phyloP scores from a whole-genome alignment of 768 basidiomycete genomes.

The Panaeolus cyanescens region DNA sequence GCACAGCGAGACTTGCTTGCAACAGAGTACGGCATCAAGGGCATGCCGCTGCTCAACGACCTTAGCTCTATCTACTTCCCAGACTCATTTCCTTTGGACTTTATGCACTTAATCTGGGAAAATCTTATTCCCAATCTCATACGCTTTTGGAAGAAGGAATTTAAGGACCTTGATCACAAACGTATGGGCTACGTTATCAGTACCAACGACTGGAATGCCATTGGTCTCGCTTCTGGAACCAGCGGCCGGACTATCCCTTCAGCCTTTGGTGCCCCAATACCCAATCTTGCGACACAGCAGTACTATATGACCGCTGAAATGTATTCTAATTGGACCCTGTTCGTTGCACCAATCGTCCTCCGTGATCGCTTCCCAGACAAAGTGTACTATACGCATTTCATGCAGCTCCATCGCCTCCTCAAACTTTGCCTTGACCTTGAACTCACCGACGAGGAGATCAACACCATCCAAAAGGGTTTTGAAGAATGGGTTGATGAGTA shows the following conservation, averaged over 20 bases:
- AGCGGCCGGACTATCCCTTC: conserved; percentile 38
- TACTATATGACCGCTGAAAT: conserved; percentile 32
- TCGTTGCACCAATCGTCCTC: conserved; percentile 40
- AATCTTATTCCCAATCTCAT: conserved; percentile 44
- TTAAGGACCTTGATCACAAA: conserved; percentile 38
- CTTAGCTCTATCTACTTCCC: conserved; percentile 38
- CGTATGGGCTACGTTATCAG: conserved; percentile 28
- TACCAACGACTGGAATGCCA: conserved; percentile 38
- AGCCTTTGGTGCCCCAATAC: conserved; percentile 34
- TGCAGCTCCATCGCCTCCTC: conserved; percentile 37
- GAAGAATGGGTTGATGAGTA: conserved; percentile 36
- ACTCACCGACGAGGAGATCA: conserved; percentile 26
- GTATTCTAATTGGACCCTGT: conserved; percentile 40
- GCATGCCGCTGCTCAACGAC: conserved; percentile 27
- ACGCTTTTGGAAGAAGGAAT: conserved; percentile 36
- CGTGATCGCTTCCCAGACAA: conserved; percentile 24
- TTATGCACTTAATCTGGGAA: conserved; percentile 51
- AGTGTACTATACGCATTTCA: conserved; percentile 44
- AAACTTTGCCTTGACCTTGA: conserved; percentile 37
- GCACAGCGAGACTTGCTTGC: conserved; percentile 19
- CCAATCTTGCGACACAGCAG: conserved; percentile 31
- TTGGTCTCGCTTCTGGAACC: conserved; percentile 31
- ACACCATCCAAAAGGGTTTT: conserved; percentile 28
- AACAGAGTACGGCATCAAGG: conserved; percentile 35
- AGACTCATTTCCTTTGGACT: conserved; percentile 43